Base-by-base conservation (phyloP, 352 stramenopile species). In the Saprolegnia diclina region DNA sequence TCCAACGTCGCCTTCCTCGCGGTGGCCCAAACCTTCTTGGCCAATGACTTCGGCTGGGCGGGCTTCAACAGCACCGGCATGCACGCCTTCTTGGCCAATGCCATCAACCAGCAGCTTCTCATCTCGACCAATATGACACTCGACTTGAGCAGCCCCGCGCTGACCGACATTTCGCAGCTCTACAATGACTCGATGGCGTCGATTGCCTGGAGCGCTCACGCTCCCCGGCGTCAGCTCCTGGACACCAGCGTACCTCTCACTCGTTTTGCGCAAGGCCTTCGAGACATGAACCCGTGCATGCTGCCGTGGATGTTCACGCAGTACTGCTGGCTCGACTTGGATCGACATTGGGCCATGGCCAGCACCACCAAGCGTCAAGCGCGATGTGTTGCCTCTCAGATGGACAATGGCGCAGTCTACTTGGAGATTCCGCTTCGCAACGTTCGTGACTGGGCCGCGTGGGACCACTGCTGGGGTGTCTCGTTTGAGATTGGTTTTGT, bases 301-400 rank as follows among this genome's bases (percentile, higher is more conserved):
- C 57, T 65, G 45, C 57, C 26, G 24, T 59, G 52, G 52, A 26
- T 59, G 52, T 3, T 24, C 9, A 59, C 52, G 19, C 52, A 59
- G 35, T 48, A 65, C 24, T 65, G 57, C 57, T 65, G 22, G n/a
- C n/a, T 65, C 22, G 57, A 65, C 57, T 65, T 65, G 11, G 18
- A 38, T 26, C 57, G 26, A 22, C n/a, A 37, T 18, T 65, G 57
- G 57, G 11, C 14, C 6, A 53, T 65, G 57, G 45, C 45, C 24
- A 40, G 6, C 9, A 38, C 32, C 6, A 21, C 14, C 0, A 22
- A 1, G 45, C 40, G 57, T 4, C 57, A 55, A 24, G 11, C 6
- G n/a, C 57, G 57, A 21, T 65, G 57, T 37, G 22, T 21, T 19
- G n/a, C 29, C 29, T 35, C 21, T 2, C 9, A 53, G 16, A 11